Percentiles rank a stretch among this genome's conserved stretches.
Evolutionary conservation across 1,284 basidiomycete species (phyloP).

Genomic region (Athelia psychrophila): DNA sequence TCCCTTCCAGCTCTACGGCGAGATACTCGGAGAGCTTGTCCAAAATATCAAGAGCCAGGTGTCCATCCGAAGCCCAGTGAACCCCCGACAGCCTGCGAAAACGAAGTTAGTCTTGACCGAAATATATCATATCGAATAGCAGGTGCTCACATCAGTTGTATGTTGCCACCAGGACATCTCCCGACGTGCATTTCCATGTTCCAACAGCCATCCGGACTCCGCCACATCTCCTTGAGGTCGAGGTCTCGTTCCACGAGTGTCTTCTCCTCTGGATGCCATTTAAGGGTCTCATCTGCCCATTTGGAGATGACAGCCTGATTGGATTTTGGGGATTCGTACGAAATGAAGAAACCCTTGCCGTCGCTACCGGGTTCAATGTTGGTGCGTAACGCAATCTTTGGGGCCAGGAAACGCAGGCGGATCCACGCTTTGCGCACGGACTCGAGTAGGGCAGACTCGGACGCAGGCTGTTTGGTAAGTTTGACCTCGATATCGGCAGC

Average conservation of each 20-base stretch:
- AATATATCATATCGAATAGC: too few relatives aligned
- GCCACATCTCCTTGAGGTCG: not conserved
- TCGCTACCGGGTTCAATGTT: not conserved
- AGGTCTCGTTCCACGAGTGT: not conserved
- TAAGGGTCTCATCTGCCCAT: not conserved
- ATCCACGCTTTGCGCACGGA: not conserved
- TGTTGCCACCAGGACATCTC: too few relatives aligned
- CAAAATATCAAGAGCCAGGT: not conserved
- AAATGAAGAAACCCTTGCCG: not conserved
- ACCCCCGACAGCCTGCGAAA: not conserved
- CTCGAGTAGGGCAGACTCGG: too few relatives aligned
- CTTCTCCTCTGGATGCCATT: not conserved
- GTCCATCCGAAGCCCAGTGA: not conserved
- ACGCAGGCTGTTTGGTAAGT: too few relatives aligned
- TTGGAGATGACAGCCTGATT: not conserved
- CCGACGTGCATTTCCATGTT: conserved; percentile 1
- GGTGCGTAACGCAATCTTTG: not conserved
- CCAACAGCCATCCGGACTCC: not conserved
- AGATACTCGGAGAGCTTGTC: not conserved
- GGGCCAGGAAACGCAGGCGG: not conserved
- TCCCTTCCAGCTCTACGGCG: not conserved
- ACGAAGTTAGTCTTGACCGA: too few relatives aligned
- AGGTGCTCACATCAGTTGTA: too few relatives aligned
- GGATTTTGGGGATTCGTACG: not conserved
- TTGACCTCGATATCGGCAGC: too few relatives aligned